Evolutionary conservation across 2,329 filamentous ascomycete genomes (phyloP).

Genomic region (Scedosporium apiospermum): DNA sequence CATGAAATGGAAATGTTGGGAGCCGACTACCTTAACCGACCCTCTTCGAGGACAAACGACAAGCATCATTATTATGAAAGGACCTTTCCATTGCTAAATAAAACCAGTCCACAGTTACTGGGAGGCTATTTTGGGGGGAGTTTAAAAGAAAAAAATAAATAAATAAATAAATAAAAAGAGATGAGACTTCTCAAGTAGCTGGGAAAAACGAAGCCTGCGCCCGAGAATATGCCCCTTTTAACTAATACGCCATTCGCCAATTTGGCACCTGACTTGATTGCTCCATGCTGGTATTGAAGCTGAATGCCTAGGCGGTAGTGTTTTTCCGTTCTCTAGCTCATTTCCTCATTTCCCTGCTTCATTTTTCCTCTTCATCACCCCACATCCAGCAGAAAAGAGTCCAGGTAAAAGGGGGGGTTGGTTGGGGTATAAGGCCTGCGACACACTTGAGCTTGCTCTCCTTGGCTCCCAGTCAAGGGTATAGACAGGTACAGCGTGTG

Average conservation of each 20-base stretch:
- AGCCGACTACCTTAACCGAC: no score
- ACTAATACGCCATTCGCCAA: slow-evolving; percentile 29
- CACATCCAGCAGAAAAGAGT: background rate
- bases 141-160: background rate
- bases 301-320: slow-evolving; percentile 3
- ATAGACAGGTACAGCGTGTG: background rate
- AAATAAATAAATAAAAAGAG: background rate
- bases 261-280: slow-evolving; percentile 23
- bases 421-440: background rate
- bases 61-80: background rate
- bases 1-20: no score
- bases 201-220: slow-evolving; percentile 5
- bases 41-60: no score
- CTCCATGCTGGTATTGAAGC: slow-evolving; percentile 20
- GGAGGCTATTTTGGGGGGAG: background rate
- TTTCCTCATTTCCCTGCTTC: background rate
- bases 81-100: background rate
- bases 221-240: slow-evolving; percentile 15
- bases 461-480: background rate
- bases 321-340: background rate
- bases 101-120: background rate
- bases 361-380: background rate
- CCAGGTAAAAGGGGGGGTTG: background rate
- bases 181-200: background rate
- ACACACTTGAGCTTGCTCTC: background rate